phyloP scores from a whole-genome alignment of 306 rosid genomes.

The Adenanthera pavonina region DNA sequence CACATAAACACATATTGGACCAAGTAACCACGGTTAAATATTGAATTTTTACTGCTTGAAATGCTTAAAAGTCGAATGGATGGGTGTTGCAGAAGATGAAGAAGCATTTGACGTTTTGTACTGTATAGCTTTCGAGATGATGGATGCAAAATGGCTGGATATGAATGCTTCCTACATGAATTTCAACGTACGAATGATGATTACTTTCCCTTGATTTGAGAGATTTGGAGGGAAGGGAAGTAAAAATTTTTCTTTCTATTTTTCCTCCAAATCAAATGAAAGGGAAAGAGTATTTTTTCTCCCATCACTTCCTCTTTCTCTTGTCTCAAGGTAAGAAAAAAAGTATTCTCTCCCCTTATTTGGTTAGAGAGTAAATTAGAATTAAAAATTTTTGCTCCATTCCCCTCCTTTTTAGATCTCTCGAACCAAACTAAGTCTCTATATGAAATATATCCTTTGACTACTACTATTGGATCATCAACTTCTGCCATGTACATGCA shows the following conservation, averaged over 20 bases:
- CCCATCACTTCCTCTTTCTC: too few species aligned
- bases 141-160: slow-evolving; percentile 97
- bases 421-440: too few species aligned
- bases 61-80: slow-evolving; percentile 23
- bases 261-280: too few species aligned
- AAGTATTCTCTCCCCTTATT: too few species aligned
- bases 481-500: not conserved
- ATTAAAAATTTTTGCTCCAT: too few species aligned
- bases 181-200: slow-evolving; percentile 45
- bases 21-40: not conserved
- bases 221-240: too few species aligned
- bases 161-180: slow-evolving; percentile 93
- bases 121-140: slow-evolving; percentile 87
- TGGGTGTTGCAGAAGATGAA: slow-evolving; percentile 70
- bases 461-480: not conserved
- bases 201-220: not conserved
- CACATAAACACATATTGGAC: not conserved
- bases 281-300: too few species aligned
- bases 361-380: too few species aligned
- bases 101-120: slow-evolving; percentile 78
- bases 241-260: too few species aligned
- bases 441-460: not conserved
- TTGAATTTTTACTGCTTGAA: slow-evolving; percentile 3
- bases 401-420: too few species aligned
- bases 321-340: too few species aligned